Percentiles rank a stretch among this genome's conserved stretches.
Conservation (phyloP, 169 alveolate genomes). For the Plasmodium relictum region DNA sequence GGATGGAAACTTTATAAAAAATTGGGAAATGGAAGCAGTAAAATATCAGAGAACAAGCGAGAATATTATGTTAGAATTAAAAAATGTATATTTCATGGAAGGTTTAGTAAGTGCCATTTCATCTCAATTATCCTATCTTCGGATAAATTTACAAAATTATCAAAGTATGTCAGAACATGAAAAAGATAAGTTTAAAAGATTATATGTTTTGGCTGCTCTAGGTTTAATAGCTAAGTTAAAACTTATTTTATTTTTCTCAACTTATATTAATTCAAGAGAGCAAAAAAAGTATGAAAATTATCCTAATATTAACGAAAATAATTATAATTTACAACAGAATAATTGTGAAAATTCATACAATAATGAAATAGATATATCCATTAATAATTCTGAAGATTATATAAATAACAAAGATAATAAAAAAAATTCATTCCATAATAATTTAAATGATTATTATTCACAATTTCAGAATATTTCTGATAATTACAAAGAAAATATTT, state of each 20-base stretch:
- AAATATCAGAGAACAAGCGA: slow-evolving; percentile 81
- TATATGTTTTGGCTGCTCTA: slow-evolving; percentile 66
- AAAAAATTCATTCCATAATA: slow-evolving; percentile 7
- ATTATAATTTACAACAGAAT: neutral
- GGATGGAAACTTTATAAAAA: slow-evolving; percentile 78
- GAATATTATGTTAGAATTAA: slow-evolving; percentile 72
- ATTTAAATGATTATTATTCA: slow-evolving; percentile 21
- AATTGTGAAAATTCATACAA: slow-evolving; percentile 29
- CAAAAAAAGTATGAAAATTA: slow-evolving; percentile 27
- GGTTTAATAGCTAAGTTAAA: slow-evolving; percentile 75
- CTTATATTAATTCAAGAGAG: slow-evolving; percentile 53
- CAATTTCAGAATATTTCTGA: slow-evolving; percentile 23
- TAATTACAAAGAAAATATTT: slow-evolving; percentile 48
- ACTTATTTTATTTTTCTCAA: slow-evolving; percentile 73
- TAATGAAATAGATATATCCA: neutral
- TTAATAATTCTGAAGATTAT: slow-evolving; percentile 21
- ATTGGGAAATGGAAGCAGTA: slow-evolving; percentile 83
- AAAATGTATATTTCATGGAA: slow-evolving; percentile 42
- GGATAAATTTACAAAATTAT: slow-evolving; percentile 77
- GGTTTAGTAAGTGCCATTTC: slow-evolving; percentile 69
- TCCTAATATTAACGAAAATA: slow-evolving; percentile 37
- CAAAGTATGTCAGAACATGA: slow-evolving; percentile 69
- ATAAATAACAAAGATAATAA: slow-evolving; percentile 14
- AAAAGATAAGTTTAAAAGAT: slow-evolving; percentile 77
- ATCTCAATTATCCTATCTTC: slow-evolving; percentile 77